These are phyloP conservation scores for Atkinsonella hypoxylon DNA, from an alignment of 2,329 filamentous ascomycete species.

Conservation along the genomic window DNA sequence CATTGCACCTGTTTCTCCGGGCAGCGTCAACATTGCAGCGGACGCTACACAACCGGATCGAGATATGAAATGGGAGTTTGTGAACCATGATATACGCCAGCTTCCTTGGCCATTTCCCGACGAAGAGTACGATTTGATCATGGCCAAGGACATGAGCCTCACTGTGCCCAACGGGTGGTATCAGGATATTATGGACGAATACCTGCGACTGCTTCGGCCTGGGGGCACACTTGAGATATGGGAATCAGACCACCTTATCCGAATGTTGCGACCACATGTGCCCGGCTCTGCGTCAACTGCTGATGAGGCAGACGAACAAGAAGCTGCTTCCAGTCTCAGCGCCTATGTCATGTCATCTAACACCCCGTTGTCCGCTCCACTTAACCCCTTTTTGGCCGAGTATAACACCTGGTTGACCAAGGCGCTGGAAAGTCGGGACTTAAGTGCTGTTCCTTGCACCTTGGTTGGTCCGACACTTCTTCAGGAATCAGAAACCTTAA, in stretches of 20 bases:
- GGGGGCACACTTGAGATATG: conserved; percentile 78
- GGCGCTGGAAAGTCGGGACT: conserved; percentile 57
- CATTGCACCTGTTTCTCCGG: conserved; percentile 56
- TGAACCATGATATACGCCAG: conserved; percentile 73
- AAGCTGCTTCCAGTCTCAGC: conserved; percentile 56
- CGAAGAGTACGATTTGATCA: conserved; percentile 75
- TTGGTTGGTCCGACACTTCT: conserved; percentile 63
- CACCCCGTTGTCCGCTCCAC: conserved; percentile 67
- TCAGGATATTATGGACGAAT: conserved; percentile 52
- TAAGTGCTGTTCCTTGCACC: conserved; percentile 68
- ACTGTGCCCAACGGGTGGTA: conserved; percentile 48
- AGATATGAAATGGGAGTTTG: conserved; percentile 78
- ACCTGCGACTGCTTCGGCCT: conserved; percentile 61
- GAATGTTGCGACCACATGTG: conserved; percentile 71
- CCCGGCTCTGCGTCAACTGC: conserved; percentile 31
- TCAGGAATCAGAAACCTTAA: conserved; percentile 65
- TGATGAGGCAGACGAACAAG: conserved; percentile 40
- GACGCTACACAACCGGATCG: conserved; percentile 43
- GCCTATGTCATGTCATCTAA: conserved; percentile 75
- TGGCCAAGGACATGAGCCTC: conserved; percentile 73
- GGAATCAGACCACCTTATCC: conserved; percentile 77
- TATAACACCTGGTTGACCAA: conserved; percentile 75
- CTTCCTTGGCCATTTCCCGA: conserved; percentile 66
- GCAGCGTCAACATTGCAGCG: conserved; percentile 18
- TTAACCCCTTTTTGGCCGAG: conserved; percentile 72